Base-by-base conservation (phyloP, 108 stramenopile genomes). In the Skeletonema grethae region DNA sequence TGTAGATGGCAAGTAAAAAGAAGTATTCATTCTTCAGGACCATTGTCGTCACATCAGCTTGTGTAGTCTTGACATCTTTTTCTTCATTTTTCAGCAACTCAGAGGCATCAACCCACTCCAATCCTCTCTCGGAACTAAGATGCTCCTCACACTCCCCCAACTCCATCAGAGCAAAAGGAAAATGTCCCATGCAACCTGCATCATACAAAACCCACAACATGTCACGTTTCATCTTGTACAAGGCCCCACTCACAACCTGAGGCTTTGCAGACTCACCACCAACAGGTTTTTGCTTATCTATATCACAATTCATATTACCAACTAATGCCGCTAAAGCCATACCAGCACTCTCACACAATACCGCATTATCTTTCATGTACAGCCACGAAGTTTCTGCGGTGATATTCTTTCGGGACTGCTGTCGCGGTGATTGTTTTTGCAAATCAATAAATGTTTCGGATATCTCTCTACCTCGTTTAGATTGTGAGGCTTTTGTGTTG, bases 71-170 rank as follows among this genome's bases (percentile, higher is more conserved):
- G 12, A 31, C 46, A 60, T 67, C 35, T 5, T 16, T n/a, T 4
- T 13, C 8, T 22, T 25, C 38, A 22, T 39, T 24, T 13, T 56
- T 18, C 56, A 32, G 30, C 59, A 82, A 60, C 20, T 46, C 71
- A 5, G 65, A 35, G 7, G 74, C 70, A 38, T 77, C 72, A 0
- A 86, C 70, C 84, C 74, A 76, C 72, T 82, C 67, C 65, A 75
- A 31, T 15, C 85, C 85, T 36, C 80, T 63, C 10, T 61, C 29
- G 7, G 85, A 79, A 41, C 70, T 67, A 46, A 81, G 46, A 63
- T 86, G 76, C 45, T 84, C 84, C 63, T 88, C 87, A 61, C 87
- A 88, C n/a, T 88, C 85, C 11, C 83, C 87, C 36, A 88, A 65
- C 57, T 88, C 87, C 67, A 85, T 65, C 24, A 80, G 43, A 4